phyloP scores from a whole-genome alignment of 169 alveolate genomes.

The Plasmodium berghei region DNA sequence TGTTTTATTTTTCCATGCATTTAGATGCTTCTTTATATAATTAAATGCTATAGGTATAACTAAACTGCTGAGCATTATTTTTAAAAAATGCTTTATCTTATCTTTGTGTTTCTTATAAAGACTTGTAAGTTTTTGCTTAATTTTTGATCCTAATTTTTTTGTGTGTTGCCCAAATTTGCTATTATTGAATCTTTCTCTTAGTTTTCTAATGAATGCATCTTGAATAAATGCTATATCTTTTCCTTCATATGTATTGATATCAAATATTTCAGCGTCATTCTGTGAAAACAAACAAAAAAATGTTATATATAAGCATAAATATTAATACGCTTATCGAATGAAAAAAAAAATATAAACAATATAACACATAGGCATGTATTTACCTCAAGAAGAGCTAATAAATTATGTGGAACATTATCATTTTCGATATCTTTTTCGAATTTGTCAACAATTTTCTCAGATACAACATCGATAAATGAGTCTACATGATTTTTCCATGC shows the following conservation, averaged over 20 bases:
- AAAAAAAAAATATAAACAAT: not conserved
- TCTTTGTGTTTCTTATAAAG: conserved; percentile 55
- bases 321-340: not conserved
- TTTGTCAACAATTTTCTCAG: conserved; percentile 65
- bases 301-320: not conserved
- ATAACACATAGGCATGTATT: not conserved
- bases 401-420: conserved; percentile 9
- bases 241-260: conserved; percentile 26
- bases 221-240: conserved; percentile 54
- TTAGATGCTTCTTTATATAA: conserved; percentile 28
- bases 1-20: conserved; percentile 35
- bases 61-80: conserved; percentile 20
- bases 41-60: conserved; percentile 48
- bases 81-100: conserved; percentile 37
- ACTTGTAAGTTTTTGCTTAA: conserved; percentile 20
- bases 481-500: conserved; percentile 58
- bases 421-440: conserved; percentile 46
- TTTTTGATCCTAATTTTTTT: conserved; percentile 26
- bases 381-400: conserved; percentile 59
- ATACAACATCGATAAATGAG: conserved; percentile 61
- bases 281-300: conserved; percentile 18
- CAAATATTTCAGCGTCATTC: conserved; percentile 69
- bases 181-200: conserved; percentile 41
- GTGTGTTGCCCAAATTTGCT: conserved; percentile 56
- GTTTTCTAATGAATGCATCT: conserved; percentile 42